Conservation (phyloP, 23 red algal genomes). For the Porphyridium purpureum region DNA sequence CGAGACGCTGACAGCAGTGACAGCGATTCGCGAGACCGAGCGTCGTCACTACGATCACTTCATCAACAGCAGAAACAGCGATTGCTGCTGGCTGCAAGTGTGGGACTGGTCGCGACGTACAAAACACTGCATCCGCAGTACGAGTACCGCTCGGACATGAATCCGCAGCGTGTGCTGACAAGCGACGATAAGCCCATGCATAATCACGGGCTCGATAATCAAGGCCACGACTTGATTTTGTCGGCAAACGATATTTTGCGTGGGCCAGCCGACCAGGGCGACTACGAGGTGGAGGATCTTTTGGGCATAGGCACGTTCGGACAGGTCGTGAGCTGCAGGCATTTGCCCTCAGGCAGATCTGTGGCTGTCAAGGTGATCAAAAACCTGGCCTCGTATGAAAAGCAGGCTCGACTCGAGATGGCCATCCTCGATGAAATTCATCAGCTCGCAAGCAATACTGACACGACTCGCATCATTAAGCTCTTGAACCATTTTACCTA, state of each 20-base stretch:
- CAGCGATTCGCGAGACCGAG: too few species aligned
- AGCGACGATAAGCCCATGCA: too few species aligned
- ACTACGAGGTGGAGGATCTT: slow-evolving; percentile 53
- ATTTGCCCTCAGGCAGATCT: slow-evolving; percentile 14
- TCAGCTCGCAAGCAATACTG: not conserved
- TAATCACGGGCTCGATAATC: slow-evolving; percentile 48
- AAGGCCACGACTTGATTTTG: slow-evolving; percentile 64
- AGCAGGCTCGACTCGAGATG: slow-evolving; percentile 92
- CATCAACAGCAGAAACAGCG: too few species aligned
- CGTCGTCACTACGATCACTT: too few species aligned
- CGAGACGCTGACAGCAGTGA: too few species aligned
- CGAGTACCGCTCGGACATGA: too few species aligned
- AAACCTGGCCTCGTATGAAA: slow-evolving; percentile 69
- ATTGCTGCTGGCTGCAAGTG: too few species aligned
- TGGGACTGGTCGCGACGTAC: too few species aligned
- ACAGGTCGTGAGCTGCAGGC: slow-evolving; percentile 74
- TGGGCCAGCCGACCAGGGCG: slow-evolving; percentile 15
- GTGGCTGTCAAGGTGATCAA: slow-evolving; percentile 97
- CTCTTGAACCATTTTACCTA: slow-evolving; percentile 29
- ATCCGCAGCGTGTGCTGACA: too few species aligned
- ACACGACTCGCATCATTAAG: slow-evolving; percentile 12
- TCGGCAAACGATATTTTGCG: slow-evolving; percentile 38
- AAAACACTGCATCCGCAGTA: too few species aligned
- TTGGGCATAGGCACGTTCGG: slow-evolving; percentile 82
- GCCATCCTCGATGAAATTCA: slow-evolving; percentile 42